A percentile compares a stretch with the other conserved stretches of the same genome.
Conservation (phyloP, 2,329 filamentous ascomycete species). For the Aspergillus nomiae region DNA sequence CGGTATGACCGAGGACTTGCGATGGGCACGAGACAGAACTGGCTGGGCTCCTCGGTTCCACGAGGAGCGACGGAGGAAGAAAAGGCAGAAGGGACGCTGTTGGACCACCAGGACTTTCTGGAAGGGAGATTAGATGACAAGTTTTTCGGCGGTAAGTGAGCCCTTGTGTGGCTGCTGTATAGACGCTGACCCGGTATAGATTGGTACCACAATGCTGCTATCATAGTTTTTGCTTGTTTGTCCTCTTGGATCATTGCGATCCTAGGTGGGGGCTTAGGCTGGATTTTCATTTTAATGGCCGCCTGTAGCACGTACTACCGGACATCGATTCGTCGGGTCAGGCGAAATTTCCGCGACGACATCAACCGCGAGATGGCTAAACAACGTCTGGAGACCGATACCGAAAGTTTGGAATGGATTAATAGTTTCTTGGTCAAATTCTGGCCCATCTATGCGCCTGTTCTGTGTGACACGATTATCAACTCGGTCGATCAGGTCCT, state of each 20-base stretch:
- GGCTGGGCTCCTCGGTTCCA: constrained; percentile 92
- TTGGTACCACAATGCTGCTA: constrained; percentile 96
- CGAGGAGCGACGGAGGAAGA: constrained; percentile 54
- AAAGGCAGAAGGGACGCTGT: constrained; percentile 62
- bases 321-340: constrained; percentile 88
- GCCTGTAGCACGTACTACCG: constrained; percentile 93
- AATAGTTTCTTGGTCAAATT: constrained; percentile 99
- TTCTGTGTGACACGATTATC: constrained; percentile 88
- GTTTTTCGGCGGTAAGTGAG: constrained; percentile 75
- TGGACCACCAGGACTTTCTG: constrained; percentile 86
- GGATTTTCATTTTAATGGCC: constrained; percentile 93
- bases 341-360: constrained; percentile 95
- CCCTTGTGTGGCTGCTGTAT: neutral
- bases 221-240: constrained; percentile 91
- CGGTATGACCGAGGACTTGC: constrained; percentile 56
- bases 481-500: constrained; percentile 94
- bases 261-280: constrained; percentile 86
- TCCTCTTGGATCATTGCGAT: constrained; percentile 87
- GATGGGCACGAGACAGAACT: constrained; percentile 62
- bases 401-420: constrained; percentile 96
- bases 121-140: constrained; percentile 84
- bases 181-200: constrained; percentile 56
- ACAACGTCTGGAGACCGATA: constrained; percentile 82
- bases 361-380: constrained; percentile 86
- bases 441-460: constrained; percentile 97